These are phyloP conservation scores for Vachellia pachyceras DNA, from an alignment of 306 rosid genomes.

Conservation along the genomic window DNA sequence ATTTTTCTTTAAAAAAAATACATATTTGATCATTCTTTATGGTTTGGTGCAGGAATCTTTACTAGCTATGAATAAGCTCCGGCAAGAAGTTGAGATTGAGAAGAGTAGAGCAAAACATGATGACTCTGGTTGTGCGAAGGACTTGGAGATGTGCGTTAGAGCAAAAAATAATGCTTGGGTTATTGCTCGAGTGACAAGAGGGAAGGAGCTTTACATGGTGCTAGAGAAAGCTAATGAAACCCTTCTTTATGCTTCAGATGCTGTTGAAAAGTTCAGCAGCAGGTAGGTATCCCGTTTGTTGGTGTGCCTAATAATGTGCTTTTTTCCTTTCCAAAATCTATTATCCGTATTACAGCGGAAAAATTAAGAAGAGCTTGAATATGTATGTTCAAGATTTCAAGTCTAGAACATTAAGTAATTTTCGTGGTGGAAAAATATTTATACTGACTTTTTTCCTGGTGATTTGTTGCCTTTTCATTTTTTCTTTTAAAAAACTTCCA, in stretches of 20 bases:
- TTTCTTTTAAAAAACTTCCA: too few species aligned
- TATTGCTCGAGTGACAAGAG: conserved; percentile 81
- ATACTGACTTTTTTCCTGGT: too few species aligned
- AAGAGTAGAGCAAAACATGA: conserved; percentile 69
- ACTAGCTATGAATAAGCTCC: conserved; percentile 79
- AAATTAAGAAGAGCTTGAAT: background rate
- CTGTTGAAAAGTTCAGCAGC: conserved; percentile 95
- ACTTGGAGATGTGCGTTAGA: conserved; percentile 83
- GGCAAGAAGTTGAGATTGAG: conserved; percentile 92
- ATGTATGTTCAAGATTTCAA: conserved; percentile 3
- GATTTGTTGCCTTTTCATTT: too few species aligned
- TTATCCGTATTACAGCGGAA: background rate
- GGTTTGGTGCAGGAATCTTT: conserved; percentile 76
- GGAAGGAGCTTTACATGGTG: conserved; percentile 93
- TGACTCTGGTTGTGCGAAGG: conserved; percentile 58
- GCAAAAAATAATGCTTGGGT: conserved; percentile 97
- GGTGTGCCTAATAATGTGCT: background rate
- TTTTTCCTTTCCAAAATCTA: background rate
- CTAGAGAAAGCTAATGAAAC: conserved; percentile 95
- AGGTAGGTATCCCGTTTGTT: conserved; percentile 65
- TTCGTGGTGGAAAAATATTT: too few species aligned
- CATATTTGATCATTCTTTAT: conserved; percentile 22
- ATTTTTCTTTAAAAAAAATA: too few species aligned
- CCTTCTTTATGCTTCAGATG: conserved; percentile 88
- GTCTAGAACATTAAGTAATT: background rate